Percentiles rank a stretch among this genome's conserved stretches.
These are phyloP conservation scores for Aureobasidium namibiae DNA, from an alignment of 2,329 filamentous ascomycete genomes.

Conservation along the genomic window DNA sequence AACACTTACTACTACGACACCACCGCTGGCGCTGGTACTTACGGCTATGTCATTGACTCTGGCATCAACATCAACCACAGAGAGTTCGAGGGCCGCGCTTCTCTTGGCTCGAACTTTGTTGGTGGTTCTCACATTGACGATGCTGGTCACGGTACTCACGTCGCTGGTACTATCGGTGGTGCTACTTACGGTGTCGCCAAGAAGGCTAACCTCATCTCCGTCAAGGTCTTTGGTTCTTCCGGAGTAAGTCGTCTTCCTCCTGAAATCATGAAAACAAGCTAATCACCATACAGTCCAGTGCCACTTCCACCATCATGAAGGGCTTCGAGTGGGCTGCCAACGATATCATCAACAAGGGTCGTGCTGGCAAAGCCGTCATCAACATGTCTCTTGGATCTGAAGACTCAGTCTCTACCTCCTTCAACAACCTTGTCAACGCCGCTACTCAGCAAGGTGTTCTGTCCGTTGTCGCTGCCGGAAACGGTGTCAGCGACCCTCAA, in stretches of 20 bases:
- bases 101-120: slow-evolving; percentile 24
- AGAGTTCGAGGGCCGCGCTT: slow-evolving; percentile 30
- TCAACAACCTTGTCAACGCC: slow-evolving; percentile 44
- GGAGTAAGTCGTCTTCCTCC: not conserved
- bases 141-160: slow-evolving; percentile 58
- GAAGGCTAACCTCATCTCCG: slow-evolving; percentile 45
- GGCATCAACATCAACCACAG: slow-evolving; percentile 20
- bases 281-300: slow-evolving; percentile 25
- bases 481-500: slow-evolving; percentile 29
- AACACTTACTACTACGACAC: slow-evolving; percentile 16
- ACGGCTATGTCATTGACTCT: slow-evolving; percentile 34
- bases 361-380: slow-evolving; percentile 38
- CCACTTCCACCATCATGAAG: slow-evolving; percentile 46
- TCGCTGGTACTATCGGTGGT: slow-evolving; percentile 54
- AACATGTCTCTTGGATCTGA: slow-evolving; percentile 49
- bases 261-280: not conserved
- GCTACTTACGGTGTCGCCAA: slow-evolving; percentile 56
- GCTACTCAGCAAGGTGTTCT: slow-evolving; percentile 42
- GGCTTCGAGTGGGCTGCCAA: slow-evolving; percentile 48
- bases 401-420: slow-evolving; percentile 30
- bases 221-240: slow-evolving; percentile 45
- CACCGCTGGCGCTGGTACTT: slow-evolving; percentile 25
- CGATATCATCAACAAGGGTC: slow-evolving; percentile 21
- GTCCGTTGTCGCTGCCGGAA: slow-evolving; percentile 49
- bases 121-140: slow-evolving; percentile 31